Evolutionary conservation across 73 alveolate species (phyloP).

Genomic region (Effrenium voratum): DNA sequence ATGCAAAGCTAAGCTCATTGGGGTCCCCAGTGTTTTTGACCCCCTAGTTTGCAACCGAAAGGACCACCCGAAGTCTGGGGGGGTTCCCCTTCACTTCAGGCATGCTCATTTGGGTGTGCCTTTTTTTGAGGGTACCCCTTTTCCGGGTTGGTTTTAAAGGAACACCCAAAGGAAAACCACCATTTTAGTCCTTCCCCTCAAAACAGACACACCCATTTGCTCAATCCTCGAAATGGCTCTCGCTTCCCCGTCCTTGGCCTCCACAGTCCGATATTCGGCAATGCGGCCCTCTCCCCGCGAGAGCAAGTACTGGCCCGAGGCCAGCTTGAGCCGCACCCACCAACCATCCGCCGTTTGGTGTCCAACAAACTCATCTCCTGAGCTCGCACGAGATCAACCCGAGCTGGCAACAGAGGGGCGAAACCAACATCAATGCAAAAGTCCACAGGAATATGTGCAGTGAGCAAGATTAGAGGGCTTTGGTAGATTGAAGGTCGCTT

Average conservation of each 20-base stretch:
- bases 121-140: not conserved
- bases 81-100: not conserved
- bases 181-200: not conserved
- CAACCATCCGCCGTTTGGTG: not conserved
- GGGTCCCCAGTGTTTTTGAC: no score
- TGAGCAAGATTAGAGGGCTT: not conserved
- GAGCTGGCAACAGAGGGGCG: not conserved
- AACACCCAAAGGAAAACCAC: not conserved
- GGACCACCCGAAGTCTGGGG: no score
- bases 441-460: not conserved
- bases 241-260: not conserved
- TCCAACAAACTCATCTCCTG: not conserved
- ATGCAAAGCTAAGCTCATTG: no score
- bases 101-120: not conserved
- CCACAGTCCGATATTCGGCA: not conserved
- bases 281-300: not conserved
- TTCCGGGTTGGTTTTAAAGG: not conserved
- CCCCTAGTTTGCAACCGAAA: no score
- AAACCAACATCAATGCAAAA: not conserved
- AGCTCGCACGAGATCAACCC: not conserved
- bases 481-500: not conserved
- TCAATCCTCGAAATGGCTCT: not conserved
- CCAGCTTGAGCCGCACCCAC: constrained; percentile 47
- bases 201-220: not conserved
- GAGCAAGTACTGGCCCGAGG: constrained; percentile 9